Evolutionary conservation across 202 grass and related monocot species (phyloP), one percentile per base, ranked within the genome.

Genomic region (Eragrostis tef): DNA sequence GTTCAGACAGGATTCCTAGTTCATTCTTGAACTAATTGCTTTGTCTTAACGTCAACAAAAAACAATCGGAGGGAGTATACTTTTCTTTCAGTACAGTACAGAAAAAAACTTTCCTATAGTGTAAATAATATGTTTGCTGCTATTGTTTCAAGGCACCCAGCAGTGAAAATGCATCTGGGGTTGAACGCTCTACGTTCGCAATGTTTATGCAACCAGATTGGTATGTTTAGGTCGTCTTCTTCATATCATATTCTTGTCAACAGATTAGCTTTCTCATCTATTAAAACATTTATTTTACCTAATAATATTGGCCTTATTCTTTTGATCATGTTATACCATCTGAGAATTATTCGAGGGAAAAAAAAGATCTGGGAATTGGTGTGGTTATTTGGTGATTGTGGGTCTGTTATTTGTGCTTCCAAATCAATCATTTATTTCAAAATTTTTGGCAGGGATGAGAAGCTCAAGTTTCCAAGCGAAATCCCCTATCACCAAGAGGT

Each of bases 181-280:
- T 98, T 88, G 95, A 91, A 15, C 88, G 95, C 12, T 94, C 82
- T 73, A 98, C 92, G 36, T 94, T 98, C 36, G 92, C 92, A 79
- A 69, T 98, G 88, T 98, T 98, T 80, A 93, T 98, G 92, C 95
- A 98, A 83, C 95, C 90, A 24, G 87, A 94, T 79, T 98, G 92
- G 95, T 94, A 94, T 17, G 80, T 24, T 0, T 47, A 19, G 27
- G 14, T 10, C 20, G 68, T 41, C 59, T 64, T 48, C 39, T 11
- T 20, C 67, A 75, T 47, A 53, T 70, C 53, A 16, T 62, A 41
- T 20, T 59, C 7, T 16, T 51, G 4, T 39, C 16, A n/a, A 17
- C 3, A 31, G 42, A 36, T 78, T 65, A 20, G 11, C 65, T 20
- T 16, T 63, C 19, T 71, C 67, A 47, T 70, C 51, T 51, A 41